phyloP scores from a whole-genome alignment of 352 stramenopile species.

The Pythium aphanidermatum region DNA sequence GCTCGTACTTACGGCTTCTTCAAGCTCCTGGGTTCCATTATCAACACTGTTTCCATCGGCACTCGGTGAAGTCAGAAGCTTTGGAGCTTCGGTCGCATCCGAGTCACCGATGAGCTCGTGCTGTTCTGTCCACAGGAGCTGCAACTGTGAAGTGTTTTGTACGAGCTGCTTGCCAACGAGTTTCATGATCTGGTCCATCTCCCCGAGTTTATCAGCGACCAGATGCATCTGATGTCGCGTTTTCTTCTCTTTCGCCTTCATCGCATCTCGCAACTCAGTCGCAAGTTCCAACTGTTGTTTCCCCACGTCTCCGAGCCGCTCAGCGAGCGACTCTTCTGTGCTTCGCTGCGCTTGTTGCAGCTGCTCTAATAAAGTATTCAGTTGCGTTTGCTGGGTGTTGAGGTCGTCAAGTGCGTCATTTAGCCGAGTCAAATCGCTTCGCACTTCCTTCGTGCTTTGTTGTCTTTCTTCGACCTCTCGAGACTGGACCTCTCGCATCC shows the following conservation, averaged over 20 bases:
- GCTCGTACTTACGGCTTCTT: not conserved
- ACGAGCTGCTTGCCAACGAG: constrained; percentile 60
- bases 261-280: constrained; percentile 2
- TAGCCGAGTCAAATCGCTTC: too few species aligned
- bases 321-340: too few species aligned
- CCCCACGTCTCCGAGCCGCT: too few species aligned
- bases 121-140: constrained; percentile 44
- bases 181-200: constrained; percentile 59
- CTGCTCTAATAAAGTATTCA: too few species aligned
- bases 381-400: not conserved
- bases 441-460: too few species aligned
- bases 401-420: not conserved
- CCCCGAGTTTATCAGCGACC: constrained; percentile 34
- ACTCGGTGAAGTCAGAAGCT: too few species aligned
- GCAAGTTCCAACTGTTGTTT: constrained; percentile 1
- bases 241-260: constrained; percentile 16
- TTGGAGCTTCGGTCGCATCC: too few species aligned
- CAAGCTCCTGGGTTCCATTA: too few species aligned
- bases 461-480: too few species aligned
- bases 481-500: too few species aligned
- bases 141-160: constrained; percentile 56
- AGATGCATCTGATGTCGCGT: constrained; percentile 17
- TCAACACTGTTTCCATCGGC: too few species aligned
- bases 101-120: too few species aligned
- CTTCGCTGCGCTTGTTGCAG: not conserved